A percentile compares a stretch with the other conserved stretches of the same genome.
phyloP scores from a whole-genome alignment of 1,284 basidiomycete genomes.

The Heterobasidion parviporum region DNA sequence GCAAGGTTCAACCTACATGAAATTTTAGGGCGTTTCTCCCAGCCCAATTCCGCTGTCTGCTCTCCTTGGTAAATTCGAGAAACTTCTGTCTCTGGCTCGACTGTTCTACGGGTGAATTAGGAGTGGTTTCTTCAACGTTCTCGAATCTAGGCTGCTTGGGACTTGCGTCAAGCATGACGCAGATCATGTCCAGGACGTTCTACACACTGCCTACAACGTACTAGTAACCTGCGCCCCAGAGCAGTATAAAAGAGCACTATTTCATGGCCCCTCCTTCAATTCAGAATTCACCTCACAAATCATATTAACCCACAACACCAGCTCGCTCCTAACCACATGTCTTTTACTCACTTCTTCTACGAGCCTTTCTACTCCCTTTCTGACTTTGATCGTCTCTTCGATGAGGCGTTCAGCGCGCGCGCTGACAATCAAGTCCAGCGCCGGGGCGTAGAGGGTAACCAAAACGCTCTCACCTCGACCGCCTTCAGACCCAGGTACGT shows the following conservation, averaged over 20 bases:
- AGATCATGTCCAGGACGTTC: no score
- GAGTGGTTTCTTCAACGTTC: not conserved
- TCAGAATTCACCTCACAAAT: not conserved
- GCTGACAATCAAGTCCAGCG: conserved; percentile 4
- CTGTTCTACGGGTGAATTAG: not conserved
- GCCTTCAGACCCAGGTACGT: conserved; percentile 1
- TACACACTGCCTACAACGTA: no score
- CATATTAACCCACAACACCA: not conserved
- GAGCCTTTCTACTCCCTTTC: conserved; percentile 35
- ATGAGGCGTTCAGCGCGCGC: conserved; percentile 31
- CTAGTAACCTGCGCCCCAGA: no score
- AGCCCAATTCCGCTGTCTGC: no score
- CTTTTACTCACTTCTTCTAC: conserved; percentile 27
- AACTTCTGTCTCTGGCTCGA: not conserved
- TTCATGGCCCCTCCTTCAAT: not conserved
- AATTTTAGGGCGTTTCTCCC: no score
- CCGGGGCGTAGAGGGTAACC: not conserved
- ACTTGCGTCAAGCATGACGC: not conserved
- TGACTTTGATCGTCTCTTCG: conserved; percentile 42
- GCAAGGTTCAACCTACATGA: no score
- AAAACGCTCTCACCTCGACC: conserved; percentile 2
- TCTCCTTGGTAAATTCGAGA: not conserved
- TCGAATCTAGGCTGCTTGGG: not conserved
- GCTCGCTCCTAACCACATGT: conserved; percentile 15
- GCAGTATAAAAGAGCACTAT: not conserved